Evolutionary conservation across 495 filamentous ascomycete genomes (phyloP).

Genomic region (Opeltia flavorubescens): DNA sequence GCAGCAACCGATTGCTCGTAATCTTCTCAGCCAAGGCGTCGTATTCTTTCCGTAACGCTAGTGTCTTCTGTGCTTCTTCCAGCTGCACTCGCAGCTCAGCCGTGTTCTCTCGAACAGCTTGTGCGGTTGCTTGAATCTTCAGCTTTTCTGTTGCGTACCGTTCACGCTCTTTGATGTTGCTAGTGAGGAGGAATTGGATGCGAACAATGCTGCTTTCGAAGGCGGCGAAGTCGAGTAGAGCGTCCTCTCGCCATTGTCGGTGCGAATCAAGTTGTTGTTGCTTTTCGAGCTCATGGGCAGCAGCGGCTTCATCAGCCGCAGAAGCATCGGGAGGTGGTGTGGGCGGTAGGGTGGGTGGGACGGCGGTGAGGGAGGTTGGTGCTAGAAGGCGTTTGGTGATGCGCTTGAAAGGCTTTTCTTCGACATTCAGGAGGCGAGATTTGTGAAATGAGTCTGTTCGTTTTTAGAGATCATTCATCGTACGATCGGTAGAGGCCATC

Average conservation of each 20-base stretch:
- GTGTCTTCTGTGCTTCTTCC: conserved; percentile 56
- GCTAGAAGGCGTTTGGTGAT: conserved; percentile 66
- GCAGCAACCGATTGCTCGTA: conserved; percentile 62
- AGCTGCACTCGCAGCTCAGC: conserved; percentile 54
- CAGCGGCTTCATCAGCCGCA: conserved; percentile 27
- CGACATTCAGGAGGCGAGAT: conserved; percentile 74
- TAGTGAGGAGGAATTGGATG: conserved; percentile 72
- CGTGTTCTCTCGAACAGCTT: conserved; percentile 65
- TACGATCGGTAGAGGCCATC: not conserved
- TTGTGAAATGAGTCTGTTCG: conserved; percentile 71
- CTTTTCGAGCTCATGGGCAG: conserved; percentile 28
- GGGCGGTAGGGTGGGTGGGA: conserved; percentile 40
- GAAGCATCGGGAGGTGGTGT: conserved; percentile 57
- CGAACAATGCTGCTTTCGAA: conserved; percentile 80
- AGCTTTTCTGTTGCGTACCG: conserved; percentile 71
- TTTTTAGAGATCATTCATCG: conserved; percentile 12
- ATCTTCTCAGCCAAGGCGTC: conserved; percentile 79
- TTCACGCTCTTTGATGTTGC: conserved; percentile 72
- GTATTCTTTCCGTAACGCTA: conserved; percentile 72
- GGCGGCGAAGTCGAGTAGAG: conserved; percentile 76
- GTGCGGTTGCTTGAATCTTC: conserved; percentile 58
- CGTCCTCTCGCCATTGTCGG: conserved; percentile 59
- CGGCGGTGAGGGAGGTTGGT: conserved; percentile 43
- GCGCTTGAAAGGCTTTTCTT: conserved; percentile 86
- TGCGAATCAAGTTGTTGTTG: conserved; percentile 34